Evolutionary conservation across 1,139 yeast genomes (phyloP).

Genomic region (Pneumocystis canis): DNA sequence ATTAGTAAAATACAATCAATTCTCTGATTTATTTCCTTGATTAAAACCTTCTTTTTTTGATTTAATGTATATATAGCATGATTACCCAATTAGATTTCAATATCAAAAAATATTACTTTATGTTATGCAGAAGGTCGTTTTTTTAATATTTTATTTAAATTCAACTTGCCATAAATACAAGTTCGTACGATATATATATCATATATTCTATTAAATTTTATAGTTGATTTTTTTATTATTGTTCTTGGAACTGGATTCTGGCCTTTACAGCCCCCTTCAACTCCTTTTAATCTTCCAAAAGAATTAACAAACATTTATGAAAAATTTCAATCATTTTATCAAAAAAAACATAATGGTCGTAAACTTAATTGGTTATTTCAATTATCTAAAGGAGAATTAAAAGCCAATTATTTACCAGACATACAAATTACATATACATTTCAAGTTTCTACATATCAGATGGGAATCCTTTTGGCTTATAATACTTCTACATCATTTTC

Average conservation of each 20-base stretch:
- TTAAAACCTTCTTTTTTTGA: no score
- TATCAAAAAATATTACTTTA: no score
- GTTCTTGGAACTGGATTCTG: slow-evolving; percentile 81
- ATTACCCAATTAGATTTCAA: no score
- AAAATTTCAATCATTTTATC: slow-evolving; percentile 54
- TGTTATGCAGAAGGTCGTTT: no score
- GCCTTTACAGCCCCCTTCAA: slow-evolving; percentile 52
- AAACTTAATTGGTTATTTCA: slow-evolving; percentile 94
- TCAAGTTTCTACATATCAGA: slow-evolving; percentile 72
- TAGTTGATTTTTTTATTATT: slow-evolving; percentile 45
- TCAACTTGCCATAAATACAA: no score
- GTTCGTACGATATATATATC: slow-evolving; percentile 34
- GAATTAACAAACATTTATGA: slow-evolving; percentile 53
- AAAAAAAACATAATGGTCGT: slow-evolving; percentile 69
- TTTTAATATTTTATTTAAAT: no score
- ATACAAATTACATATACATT: slow-evolving; percentile 60
- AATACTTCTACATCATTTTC: slow-evolving; percentile 51
- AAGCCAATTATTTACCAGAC: slow-evolving; percentile 70
- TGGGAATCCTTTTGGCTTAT: slow-evolving; percentile 69
- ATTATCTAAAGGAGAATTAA: slow-evolving; percentile 80
- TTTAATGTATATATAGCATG: no score
- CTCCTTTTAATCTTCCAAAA: slow-evolving; percentile 42
- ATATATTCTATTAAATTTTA: slow-evolving; percentile 11
- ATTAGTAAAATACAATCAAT: no score
- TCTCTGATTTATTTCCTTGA: no score